Evolutionary conservation across 192 early-diverging fungal species (phyloP).

Genomic region (Backusella sp.): DNA sequence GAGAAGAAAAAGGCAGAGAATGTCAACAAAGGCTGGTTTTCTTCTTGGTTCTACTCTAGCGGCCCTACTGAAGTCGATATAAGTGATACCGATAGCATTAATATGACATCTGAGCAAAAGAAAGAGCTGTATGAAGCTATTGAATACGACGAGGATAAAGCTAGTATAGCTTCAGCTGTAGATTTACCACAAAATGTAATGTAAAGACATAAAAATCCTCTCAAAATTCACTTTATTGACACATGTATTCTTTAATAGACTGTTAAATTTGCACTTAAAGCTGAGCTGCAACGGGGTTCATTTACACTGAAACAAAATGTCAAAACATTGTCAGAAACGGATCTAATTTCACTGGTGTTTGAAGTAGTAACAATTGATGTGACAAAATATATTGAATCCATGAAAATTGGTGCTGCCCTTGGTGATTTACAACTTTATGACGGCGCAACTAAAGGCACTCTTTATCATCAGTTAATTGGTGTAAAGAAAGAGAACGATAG

Average conservation of each 20-base stretch:
- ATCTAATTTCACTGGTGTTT: conserved; percentile 60
- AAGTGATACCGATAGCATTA: conserved; percentile 13
- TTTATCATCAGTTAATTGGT: conserved; percentile 53
- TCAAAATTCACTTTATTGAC: not conserved
- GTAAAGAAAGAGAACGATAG: conserved; percentile 41
- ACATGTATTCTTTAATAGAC: conserved; percentile 47
- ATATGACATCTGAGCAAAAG: conserved; percentile 67
- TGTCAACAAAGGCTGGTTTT: conserved; percentile 44
- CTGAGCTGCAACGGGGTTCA: conserved; percentile 72
- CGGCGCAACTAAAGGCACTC: conserved; percentile 55
- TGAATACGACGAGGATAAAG: conserved; percentile 70
- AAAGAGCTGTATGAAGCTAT: conserved; percentile 83
- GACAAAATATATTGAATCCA: conserved; percentile 51
- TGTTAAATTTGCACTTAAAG: conserved; percentile 58
- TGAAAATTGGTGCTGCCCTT: conserved; percentile 53
- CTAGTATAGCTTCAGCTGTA: conserved; percentile 46
- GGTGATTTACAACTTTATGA: conserved; percentile 65
- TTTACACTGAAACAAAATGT: conserved; percentile 65
- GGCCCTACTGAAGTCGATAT: not conserved
- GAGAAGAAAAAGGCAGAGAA: conserved; percentile 40
- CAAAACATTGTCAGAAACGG: conserved; percentile 25
- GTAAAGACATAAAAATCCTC: not conserved
- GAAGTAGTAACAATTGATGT: conserved; percentile 57
- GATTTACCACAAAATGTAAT: conserved; percentile 65
- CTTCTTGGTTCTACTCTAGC: conserved; percentile 32